Evolutionary conservation across 1,284 basidiomycete species (phyloP), one percentile per base, ranked within the genome.

Genomic region (Melampsora americana): DNA sequence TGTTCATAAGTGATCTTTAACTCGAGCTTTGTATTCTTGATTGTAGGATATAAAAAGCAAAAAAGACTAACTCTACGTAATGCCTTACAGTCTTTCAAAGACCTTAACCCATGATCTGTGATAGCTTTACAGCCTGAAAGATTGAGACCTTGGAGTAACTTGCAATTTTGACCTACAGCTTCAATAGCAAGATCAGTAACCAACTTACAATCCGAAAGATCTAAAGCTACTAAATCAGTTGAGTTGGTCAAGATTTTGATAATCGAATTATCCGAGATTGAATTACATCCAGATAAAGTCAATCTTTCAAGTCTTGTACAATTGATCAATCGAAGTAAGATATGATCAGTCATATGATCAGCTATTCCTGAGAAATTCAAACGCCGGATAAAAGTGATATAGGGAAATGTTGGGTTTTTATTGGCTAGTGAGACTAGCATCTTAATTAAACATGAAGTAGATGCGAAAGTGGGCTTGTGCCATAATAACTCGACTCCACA

Each of bases 401-500:
- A 99, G 6, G 90, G 90, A 83, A 99, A 95, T 0, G 91, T 91
- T 79, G 90, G 87, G n/a, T 80, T 77, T 1, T 80, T 77, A 0
- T 75, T 69, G n/a, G 78, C 84, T 77, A 93, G 85, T 50, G 90
- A 85, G 69, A 86, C 84, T 80, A 93, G 87, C 87, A 93, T 90
- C 83, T 90, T 90, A 82, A 89, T 87, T 68, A 95, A 87, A 60
- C 90, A 90, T 68, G 87, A 85, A 77, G 89, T 86, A 78, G 88
- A 88, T 73, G 88, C 86, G 81, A 95, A 89, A 72, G 86, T 86
- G 20, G 95, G 95, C 80, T 92, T 91, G 83, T 95, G 91, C 95
- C 95, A 99, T 26, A 99, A 87, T 23, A 98, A 87, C 83, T 97
- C 93, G 71, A 95, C 93, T 9, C 93, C 90, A 83, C 93, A 95